A percentile compares a stretch with the other conserved stretches of the same genome.
Conservation (phyloP, 2,329 filamentous ascomycete genomes). For the Trichoderma aggressivum region DNA sequence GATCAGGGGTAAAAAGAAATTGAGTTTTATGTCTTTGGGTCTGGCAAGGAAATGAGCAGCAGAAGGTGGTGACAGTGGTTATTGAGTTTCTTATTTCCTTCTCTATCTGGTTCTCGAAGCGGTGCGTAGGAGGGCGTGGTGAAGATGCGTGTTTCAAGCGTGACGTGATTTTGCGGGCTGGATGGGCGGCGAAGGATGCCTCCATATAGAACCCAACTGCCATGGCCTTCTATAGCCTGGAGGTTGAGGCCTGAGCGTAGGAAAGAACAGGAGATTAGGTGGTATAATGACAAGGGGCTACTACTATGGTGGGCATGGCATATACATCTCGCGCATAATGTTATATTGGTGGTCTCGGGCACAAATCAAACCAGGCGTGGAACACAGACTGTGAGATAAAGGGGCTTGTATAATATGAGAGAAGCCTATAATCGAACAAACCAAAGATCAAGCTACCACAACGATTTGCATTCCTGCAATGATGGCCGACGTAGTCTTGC, state of each 20-base stretch:
- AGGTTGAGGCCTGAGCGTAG: neutral
- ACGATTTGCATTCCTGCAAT: neutral
- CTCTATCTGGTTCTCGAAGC: neutral
- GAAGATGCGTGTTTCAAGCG: constrained; percentile 1
- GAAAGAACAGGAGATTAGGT: neutral
- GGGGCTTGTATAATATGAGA: neutral
- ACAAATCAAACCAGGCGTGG: neutral
- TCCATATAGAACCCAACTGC: neutral
- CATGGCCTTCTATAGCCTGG: neutral
- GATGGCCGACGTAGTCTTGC: neutral
- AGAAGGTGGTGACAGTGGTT: constrained; percentile 8
- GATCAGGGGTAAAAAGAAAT: neutral
- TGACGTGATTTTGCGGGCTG: neutral
- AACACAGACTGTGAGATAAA: neutral
- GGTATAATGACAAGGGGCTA: neutral
- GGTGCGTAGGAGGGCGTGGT: constrained; percentile 3
- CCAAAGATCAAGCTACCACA: neutral
- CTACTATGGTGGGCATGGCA: neutral
- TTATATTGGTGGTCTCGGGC: neutral
- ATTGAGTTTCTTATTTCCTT: neutral
- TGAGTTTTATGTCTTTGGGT: neutral
- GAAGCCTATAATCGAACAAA: neutral
- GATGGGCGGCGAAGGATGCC: neutral
- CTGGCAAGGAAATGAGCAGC: constrained; percentile 3
- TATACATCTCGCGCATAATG: neutral